Conservation (phyloP, 257 asterid genomes). For the Perilla frutescens region DNA sequence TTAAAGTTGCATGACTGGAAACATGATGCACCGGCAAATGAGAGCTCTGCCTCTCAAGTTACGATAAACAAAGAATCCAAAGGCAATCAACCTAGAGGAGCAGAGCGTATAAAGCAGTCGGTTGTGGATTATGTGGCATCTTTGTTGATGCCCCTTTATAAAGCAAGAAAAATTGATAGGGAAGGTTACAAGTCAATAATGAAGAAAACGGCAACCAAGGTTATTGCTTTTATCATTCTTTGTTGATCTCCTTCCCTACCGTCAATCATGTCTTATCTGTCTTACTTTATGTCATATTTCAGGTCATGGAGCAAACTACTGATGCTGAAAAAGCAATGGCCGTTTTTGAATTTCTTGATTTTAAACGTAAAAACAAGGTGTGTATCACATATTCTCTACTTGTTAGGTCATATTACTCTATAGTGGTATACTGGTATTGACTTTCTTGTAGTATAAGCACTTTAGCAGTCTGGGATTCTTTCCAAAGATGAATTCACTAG, state of each 20-base stretch:
- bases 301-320: constrained; percentile 94
- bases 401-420: constrained; percentile 26
- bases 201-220: constrained; percentile 99
- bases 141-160: constrained; percentile 96
- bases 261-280: constrained; percentile 26
- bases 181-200: constrained; percentile 92
- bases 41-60: constrained; percentile 82
- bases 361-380: constrained; percentile 97
- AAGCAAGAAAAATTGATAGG: constrained; percentile 89
- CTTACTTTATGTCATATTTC: constrained; percentile 40
- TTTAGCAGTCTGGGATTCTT: constrained; percentile 30
- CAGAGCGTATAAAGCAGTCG: constrained; percentile 82
- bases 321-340: constrained; percentile 90
- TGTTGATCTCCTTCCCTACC: constrained; percentile 27
- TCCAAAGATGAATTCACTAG: constrained; percentile 11
- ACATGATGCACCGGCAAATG: constrained; percentile 59
- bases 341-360: constrained; percentile 90
- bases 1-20: constrained; percentile 50
- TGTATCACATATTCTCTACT: constrained; percentile 20
- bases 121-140: constrained; percentile 96
- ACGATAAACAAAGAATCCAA: constrained; percentile 58
- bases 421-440: constrained; percentile 21
- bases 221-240: constrained; percentile 40
- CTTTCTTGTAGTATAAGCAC: constrained; percentile 12
- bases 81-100: constrained; percentile 74